Percentiles rank a stretch among this genome's conserved stretches.
Conservation (phyloP, 768 basidiomycete genomes). For the Boletus subparvulus region DNA sequence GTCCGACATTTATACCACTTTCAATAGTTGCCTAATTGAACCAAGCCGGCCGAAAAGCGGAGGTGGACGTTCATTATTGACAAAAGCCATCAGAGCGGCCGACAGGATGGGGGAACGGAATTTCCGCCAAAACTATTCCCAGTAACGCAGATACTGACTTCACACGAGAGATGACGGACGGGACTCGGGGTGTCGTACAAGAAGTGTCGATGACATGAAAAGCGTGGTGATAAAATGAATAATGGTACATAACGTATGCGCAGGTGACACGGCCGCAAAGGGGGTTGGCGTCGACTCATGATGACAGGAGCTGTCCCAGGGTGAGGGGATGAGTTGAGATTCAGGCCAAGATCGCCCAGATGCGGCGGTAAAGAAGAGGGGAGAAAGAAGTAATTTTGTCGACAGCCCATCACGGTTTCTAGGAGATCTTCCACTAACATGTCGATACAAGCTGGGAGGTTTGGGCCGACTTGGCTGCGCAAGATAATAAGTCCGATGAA, state of each 20-base stretch:
- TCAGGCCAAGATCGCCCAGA: slow-evolving; percentile 17
- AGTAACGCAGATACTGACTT: slow-evolving; percentile 12
- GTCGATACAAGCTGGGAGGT: slow-evolving; percentile 5
- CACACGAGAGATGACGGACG: slow-evolving; percentile 11
- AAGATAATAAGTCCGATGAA: slow-evolving; percentile 8
- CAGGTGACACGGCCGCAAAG: slow-evolving; percentile 15
- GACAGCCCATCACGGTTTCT: slow-evolving; percentile 14
- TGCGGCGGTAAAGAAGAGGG: slow-evolving; percentile 9
- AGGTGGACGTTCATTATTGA: slow-evolving; percentile 6
- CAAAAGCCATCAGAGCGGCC: slow-evolving; percentile 7
- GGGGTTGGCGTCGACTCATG: slow-evolving; percentile 7
- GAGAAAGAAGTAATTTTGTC: slow-evolving; percentile 8
- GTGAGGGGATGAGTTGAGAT: slow-evolving; percentile 14
- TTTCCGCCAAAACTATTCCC: slow-evolving; percentile 16
- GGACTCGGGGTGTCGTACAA: slow-evolving; percentile 1
- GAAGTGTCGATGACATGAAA: slow-evolving; percentile 8
- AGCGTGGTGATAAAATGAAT: slow-evolving; percentile 19
- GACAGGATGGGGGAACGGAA: slow-evolving; percentile 14
- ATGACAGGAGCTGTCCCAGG: slow-evolving; percentile 28
- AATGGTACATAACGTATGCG: slow-evolving; percentile 7
- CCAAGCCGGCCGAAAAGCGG: slow-evolving; percentile 4
- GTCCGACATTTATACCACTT: slow-evolving; percentile 2
- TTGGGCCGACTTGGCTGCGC: slow-evolving; percentile 22
- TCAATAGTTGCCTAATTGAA: slow-evolving; percentile 18
- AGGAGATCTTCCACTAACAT: slow-evolving; percentile 20